Base-by-base conservation (phyloP, 179 eudicot species). In the Nepenthes alata region DNA sequence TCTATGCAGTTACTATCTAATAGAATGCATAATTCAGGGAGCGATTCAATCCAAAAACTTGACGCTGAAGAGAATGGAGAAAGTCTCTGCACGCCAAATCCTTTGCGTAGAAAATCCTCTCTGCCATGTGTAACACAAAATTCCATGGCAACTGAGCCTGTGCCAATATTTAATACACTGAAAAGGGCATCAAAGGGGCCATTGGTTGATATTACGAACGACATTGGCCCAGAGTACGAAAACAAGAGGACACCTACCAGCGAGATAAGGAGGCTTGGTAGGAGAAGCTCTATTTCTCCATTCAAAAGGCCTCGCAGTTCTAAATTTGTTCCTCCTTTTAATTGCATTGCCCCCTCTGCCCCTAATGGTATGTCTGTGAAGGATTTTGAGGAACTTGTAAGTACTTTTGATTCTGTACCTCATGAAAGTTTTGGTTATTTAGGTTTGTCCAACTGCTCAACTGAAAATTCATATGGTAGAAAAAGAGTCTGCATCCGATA, bases 251-350 rank as follows among this genome's bases (percentile, higher is more conserved):
- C 70, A 57, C 62, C 58, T 62, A 60, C 67, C 39, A 68, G 75
- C 67, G 87, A 74, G 47, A 74, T 81, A 53, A 81, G 73, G 69
- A 78, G 68, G 72, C 49, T 71, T 35, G 78, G 83, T 55, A 78
- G 68, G 72, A 76, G 66, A 66, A 75, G 62, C 70, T 80, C 79
- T 47, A 66, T 65, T 47, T 81, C 95, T 61, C 81, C 98, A 68
- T 93, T 93, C 72, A 93, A 89, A 77, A 86, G 74, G 80, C 98
- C 98, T 56, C 78, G 95, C 6, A 76, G 38, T 73, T 81, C 91
- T 68, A 82, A 70, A 77, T 86, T 86, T 61, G 63, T 76, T 47
- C 72, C 86, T 67, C 93, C 98, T 49, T 59, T 89, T 54, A 83
- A 73, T 65, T 58, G 47, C 59, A 76, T 69, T 45, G 52, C 58